Percentiles rank a stretch among this genome's conserved stretches.
Evolutionary conservation across 306 rosid species (phyloP).

Genomic region (Quillaja saponaria): DNA sequence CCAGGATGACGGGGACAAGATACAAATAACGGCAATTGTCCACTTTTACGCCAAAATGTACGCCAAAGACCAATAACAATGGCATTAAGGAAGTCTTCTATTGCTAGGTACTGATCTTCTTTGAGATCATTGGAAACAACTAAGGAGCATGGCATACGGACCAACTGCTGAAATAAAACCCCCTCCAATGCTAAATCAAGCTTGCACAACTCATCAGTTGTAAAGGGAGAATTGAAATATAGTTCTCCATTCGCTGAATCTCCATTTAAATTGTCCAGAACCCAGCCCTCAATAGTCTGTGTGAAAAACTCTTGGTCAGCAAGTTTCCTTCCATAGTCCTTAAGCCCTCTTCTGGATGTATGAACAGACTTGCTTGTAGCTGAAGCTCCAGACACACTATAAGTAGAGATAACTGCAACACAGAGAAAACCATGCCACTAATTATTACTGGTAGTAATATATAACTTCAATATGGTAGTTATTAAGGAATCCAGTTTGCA

Average conservation of each 20-base stretch:
- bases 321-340: slow-evolving; percentile 72
- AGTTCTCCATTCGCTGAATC: slow-evolving; percentile 53
- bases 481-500: too few species aligned
- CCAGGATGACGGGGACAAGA: slow-evolving; percentile 75
- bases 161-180: slow-evolving; percentile 74
- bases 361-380: slow-evolving; percentile 57
- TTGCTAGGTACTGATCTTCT: slow-evolving; percentile 79
- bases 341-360: slow-evolving; percentile 67
- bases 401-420: slow-evolving; percentile 62
- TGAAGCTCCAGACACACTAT: slow-evolving; percentile 60
- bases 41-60: slow-evolving; percentile 86
- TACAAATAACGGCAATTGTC: slow-evolving; percentile 68
- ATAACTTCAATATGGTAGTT: slow-evolving; percentile 12
- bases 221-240: slow-evolving; percentile 59
- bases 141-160: slow-evolving; percentile 69
- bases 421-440: slow-evolving; percentile 32
- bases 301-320: slow-evolving; percentile 62
- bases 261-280: slow-evolving; percentile 54
- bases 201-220: slow-evolving; percentile 68
- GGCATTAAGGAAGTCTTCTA: slow-evolving; percentile 83
- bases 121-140: slow-evolving; percentile 41
- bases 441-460: slow-evolving; percentile 11
- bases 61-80: slow-evolving; percentile 81
- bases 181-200: slow-evolving; percentile 92
- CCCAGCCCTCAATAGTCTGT: slow-evolving; percentile 71